Evolutionary conservation across 371 early-diverging fungal genomes (phyloP), one percentile per base, ranked within the genome.

Genomic region (Rhizopus sp.): DNA sequence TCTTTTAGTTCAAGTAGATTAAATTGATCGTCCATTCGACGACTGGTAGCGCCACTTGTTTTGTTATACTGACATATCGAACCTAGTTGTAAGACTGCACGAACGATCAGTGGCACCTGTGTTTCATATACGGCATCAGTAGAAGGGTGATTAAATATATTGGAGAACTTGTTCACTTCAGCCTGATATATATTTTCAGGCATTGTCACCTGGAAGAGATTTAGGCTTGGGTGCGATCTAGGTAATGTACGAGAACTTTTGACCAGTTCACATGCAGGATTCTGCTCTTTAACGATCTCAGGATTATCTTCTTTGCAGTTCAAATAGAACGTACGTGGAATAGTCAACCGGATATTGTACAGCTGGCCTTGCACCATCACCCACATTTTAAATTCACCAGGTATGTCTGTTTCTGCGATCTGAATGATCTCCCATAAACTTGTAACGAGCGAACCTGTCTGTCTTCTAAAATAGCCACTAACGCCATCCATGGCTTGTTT

Each of bases 71-170:
- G 63, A 66, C 85, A 73, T 13, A 77, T 63, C 15, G 78, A 77
- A 13, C 93, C 93, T 3, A 96, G 48, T 30, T 85, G 71, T 17
- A 95, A 74, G 42, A 98, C 68, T 5, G 93, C 95, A 0, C 95
- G 86, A 49, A 87, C 83, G 37, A 89, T 39, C 0, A 92, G 73
- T 4, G 94, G 88, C 2, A 96, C 69, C 54, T 93, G 88, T 0
- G 93, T 88, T 75, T 97, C 97, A 68, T 96, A 98, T 0, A 94
- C 94, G 23, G 95, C 95, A 55, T 90, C 93, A 10, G 94, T 88
- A n/a, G 87, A 77, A 8, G 92, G 91, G 66, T 96, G 90, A 59
- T 88, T 91, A 64, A 94, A 93, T 40, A 95, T 82, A 23, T 81
- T 81, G 1, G 86, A 64, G 70, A 94, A 87, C 53, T 86, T 81